A percentile compares a stretch with the other conserved stretches of the same genome.
phyloP scores from a whole-genome alignment of 768 basidiomycete species.

The Xanthoconium purpureum region DNA sequence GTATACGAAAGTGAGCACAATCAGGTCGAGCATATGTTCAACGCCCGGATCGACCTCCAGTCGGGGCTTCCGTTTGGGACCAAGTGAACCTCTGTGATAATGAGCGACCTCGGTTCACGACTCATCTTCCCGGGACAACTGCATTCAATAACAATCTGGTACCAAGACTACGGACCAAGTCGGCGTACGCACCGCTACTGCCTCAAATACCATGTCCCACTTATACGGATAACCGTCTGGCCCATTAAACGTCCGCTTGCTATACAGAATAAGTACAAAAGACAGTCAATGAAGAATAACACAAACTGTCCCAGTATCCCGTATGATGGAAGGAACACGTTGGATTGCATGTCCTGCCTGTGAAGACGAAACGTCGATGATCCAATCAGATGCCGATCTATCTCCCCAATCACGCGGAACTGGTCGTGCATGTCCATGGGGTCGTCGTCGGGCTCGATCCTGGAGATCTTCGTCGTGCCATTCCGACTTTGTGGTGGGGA shows the following conservation, averaged over 20 bases:
- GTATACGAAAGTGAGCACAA: conserved; percentile 32
- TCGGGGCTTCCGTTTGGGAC: conserved; percentile 16
- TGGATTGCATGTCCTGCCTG: conserved; percentile 25
- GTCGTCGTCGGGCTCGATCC: conserved; percentile 22
- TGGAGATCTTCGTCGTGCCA: conserved; percentile 25
- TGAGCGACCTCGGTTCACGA: conserved; percentile 17
- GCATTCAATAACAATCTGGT: background rate
- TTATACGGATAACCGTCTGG: conserved; percentile 34
- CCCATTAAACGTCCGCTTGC: conserved; percentile 32
- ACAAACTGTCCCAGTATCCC: conserved; percentile 25
- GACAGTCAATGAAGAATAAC: background rate
- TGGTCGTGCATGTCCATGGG: conserved; percentile 20
- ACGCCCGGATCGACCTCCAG: conserved; percentile 19
- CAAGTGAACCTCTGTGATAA: conserved; percentile 17
- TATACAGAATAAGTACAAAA: background rate
- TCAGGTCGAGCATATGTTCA: conserved; percentile 26
- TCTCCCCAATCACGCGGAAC: conserved; percentile 27
- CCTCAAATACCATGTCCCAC: conserved; percentile 27
- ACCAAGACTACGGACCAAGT: background rate
- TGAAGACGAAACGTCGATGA: conserved; percentile 31
- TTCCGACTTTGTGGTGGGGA: conserved; percentile 1
- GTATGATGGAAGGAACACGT: conserved; percentile 22
- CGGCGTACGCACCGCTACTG: conserved; percentile 15
- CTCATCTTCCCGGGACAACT: conserved; percentile 22
- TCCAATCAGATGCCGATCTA: conserved; percentile 33